Evolutionary conservation across 805 yeast species (phyloP).

Genomic region (Hanseniaspora jakobsenii): DNA sequence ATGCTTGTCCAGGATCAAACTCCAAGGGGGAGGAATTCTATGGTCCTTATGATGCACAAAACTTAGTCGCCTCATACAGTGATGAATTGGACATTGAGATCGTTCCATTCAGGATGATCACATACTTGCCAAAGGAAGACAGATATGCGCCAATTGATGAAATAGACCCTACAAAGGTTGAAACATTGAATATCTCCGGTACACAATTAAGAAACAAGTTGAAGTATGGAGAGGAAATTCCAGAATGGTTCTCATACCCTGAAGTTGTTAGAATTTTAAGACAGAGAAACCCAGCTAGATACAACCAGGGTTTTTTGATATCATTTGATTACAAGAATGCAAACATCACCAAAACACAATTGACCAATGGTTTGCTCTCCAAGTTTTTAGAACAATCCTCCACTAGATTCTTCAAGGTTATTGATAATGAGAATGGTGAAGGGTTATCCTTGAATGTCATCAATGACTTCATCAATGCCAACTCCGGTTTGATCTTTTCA

Average conservation of each 20-base stretch:
- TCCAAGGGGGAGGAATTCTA: constrained; percentile 87
- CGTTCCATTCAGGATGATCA: constrained; percentile 94
- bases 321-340: constrained; percentile 40
- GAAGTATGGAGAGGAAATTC: constrained; percentile 76
- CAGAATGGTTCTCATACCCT: constrained; percentile 95
- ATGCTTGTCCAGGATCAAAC: constrained; percentile 89
- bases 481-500: constrained; percentile 76
- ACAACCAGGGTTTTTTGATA: constrained; percentile 75
- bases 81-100: constrained; percentile 77
- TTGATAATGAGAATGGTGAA: constrained; percentile 54
- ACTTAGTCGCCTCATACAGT: constrained; percentile 60
- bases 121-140: constrained; percentile 88
- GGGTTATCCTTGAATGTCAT: constrained; percentile 28
- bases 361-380: constrained; percentile 75
- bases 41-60: constrained; percentile 96
- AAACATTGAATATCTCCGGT: constrained; percentile 85
- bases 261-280: constrained; percentile 87
- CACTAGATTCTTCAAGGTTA: constrained; percentile 53
- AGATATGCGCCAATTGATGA: constrained; percentile 92
- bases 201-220: constrained; percentile 84
- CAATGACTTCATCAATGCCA: constrained; percentile 48
- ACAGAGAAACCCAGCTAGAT: constrained; percentile 87
- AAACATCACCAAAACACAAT: constrained; percentile 46
- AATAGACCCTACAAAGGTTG: constrained; percentile 55
- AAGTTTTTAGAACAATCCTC: constrained; percentile 83